Evolutionary conservation across 179 eudicot genomes (phyloP), one percentile per base, ranked within the genome.

Genomic region (Silene coronaria): DNA sequence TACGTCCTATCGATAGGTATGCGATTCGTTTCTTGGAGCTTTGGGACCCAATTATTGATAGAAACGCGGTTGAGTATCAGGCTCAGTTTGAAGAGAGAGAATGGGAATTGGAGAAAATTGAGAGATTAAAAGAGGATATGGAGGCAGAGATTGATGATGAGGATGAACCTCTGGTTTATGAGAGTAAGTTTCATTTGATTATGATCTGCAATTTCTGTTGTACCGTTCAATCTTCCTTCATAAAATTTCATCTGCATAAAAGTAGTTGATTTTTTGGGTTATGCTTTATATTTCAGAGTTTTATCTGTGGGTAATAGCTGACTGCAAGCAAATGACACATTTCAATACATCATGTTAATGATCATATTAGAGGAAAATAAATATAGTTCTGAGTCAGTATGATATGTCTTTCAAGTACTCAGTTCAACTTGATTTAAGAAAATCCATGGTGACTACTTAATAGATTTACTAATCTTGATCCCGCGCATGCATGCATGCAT

Each of bases 101-200:
- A 72, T 96, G 98, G 99, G 99, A 96, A 86, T 85, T 96, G 80
- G 99, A 93, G 77, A 92, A 84, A 55, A 88, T 96, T 53, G 99
- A 96, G 81, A 93, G 90, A 83, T 82, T 96, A 66, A 96, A 96
- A 82, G 99, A 96, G 83, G 98, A 93, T 80, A 89, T 96, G 98
- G 99, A 96, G 80, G 99, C 98, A 6, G 98, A 96, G 80, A 81
- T 84, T 85, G 99, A 96, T 83, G 99, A 96, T 62, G 99, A 96
- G 67, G 99, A 96, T 73, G 97, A 93, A 78, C 99, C 99, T 77
- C 86, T 93, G 73, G 97, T 93, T 21, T 96, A 96, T 83, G 99
- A 96, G 81, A 93, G 99, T 96, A 91, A 89, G 99, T 82, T 27
- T 28, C 26, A 74, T 17, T 3, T 14, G 45, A 32, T 63, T 59